Conservation (phyloP, 2,329 filamentous ascomycete species). For the Calonectria montana region DNA sequence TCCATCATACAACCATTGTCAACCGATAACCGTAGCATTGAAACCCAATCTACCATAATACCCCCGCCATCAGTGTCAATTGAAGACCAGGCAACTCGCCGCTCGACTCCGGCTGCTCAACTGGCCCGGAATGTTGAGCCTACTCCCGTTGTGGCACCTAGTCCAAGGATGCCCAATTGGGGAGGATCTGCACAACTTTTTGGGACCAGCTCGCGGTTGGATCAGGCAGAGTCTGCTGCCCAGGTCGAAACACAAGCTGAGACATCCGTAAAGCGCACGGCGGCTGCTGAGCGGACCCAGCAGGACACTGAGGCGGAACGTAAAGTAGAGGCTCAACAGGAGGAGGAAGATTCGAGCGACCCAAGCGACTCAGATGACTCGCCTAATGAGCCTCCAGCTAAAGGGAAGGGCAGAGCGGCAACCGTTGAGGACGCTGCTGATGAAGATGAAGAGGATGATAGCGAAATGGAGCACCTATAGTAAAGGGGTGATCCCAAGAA, state of each 20-base stretch:
- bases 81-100: conserved; percentile 21
- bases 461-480: background rate
- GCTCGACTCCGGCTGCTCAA: conserved; percentile 20
- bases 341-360: conserved; percentile 20
- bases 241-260: conserved; percentile 27
- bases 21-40: conserved; percentile 30
- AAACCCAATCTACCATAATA: conserved; percentile 19
- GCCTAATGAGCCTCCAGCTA: conserved; percentile 36
- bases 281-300: conserved; percentile 8
- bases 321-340: conserved; percentile 24
- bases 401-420: conserved; percentile 58
- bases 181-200: conserved; percentile 63
- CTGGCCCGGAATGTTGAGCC: conserved; percentile 35
- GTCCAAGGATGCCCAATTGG: conserved; percentile 63
- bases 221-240: conserved; percentile 32
- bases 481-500: background rate
- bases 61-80: conserved; percentile 7
- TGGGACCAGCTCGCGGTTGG: conserved; percentile 44
- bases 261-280: background rate
- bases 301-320: conserved; percentile 16
- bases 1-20: conserved; percentile 28
- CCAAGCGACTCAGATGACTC: conserved; percentile 20
- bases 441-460: conserved; percentile 36
- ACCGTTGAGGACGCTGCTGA: conserved; percentile 60
- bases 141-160: conserved; percentile 58